Percentiles rank a stretch among this genome's conserved stretches.
Conservation (phyloP, 345 rosid species). For the Rhodamnia rubescens region DNA sequence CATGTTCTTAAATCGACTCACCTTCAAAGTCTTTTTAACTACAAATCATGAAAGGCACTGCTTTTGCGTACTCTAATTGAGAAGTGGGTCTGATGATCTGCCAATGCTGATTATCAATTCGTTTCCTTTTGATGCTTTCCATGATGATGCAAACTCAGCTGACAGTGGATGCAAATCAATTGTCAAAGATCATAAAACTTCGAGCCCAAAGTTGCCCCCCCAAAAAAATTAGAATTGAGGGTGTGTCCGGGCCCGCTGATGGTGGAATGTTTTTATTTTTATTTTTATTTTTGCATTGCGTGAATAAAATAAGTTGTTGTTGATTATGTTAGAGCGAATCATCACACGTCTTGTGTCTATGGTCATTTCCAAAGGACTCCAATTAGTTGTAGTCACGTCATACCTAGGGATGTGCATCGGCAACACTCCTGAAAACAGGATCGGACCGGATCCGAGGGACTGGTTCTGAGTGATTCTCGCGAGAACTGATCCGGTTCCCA, state of each 20-base stretch:
- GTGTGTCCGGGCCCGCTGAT: neutral
- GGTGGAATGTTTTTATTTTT: neutral
- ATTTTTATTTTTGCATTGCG: neutral
- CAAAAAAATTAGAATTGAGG: neutral
- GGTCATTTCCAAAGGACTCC: neutral
- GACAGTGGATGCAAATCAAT: neutral
- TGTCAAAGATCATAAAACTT: neutral
- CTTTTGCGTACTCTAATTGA: neutral
- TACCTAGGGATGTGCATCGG: too few relatives aligned
- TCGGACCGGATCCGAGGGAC: too few relatives aligned
- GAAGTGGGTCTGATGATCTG: neutral
- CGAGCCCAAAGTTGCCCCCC: neutral
- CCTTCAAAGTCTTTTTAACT: neutral
- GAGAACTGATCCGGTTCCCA: neutral
- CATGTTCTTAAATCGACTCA: neutral
- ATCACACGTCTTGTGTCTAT: neutral
- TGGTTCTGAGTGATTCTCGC: accelerated
- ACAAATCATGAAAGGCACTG: neutral
- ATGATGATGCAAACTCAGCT: neutral
- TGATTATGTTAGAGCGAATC: neutral
- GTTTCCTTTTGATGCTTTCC: neutral
- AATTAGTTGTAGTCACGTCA: neutral
- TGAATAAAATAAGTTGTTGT: neutral
- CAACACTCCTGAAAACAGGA: neutral
- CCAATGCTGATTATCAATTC: neutral